Percentiles rank a stretch among this genome's conserved stretches.
Conservation (phyloP, 352 stramenopile genomes). For the Phytophthora ramorum region DNA sequence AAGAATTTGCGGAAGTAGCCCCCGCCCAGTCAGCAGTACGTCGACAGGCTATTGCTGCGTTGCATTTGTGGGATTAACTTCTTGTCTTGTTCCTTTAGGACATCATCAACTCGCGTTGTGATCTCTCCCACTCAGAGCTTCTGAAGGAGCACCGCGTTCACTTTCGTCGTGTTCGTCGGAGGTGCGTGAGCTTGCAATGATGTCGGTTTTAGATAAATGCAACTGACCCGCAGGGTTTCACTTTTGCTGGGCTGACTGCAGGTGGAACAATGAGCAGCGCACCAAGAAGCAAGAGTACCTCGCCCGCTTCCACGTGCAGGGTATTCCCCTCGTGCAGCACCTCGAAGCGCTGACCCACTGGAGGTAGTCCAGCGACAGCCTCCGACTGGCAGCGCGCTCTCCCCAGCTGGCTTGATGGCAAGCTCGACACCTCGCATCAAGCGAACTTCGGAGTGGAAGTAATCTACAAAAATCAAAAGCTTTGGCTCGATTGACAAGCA, state of each 20-base stretch:
- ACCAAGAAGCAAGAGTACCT: constrained; percentile 63
- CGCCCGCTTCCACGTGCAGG: constrained; percentile 66
- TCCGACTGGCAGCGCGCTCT: neutral
- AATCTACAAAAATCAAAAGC: constrained; percentile 10
- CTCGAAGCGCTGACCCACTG: constrained; percentile 53
- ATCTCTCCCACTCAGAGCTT: constrained; percentile 62
- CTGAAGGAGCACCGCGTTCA: constrained; percentile 72
- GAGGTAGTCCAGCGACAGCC: constrained; percentile 24
- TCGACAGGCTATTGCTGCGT: neutral
- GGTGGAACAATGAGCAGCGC: constrained; percentile 60
- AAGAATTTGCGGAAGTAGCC: constrained; percentile 2
- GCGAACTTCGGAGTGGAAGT: neutral
- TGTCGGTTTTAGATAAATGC: neutral
- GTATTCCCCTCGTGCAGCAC: constrained; percentile 70
- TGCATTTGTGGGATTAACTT: no score
- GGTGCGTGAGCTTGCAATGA: constrained; percentile 29
- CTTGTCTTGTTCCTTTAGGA: constrained; percentile 49
- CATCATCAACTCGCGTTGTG: constrained; percentile 74
- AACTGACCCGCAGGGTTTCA: constrained; percentile 6
- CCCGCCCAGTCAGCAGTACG: constrained; percentile 15
- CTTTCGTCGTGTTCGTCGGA: constrained; percentile 61
- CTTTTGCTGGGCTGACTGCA: constrained; percentile 20
- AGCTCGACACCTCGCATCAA: neutral
- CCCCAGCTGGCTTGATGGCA: neutral
- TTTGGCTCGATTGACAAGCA: neutral